A percentile compares a stretch with the other conserved stretches of the same genome.
These are phyloP conservation scores for Schizochytrium sp. DNA, from an alignment of 108 stramenopile genomes.

Conservation along the genomic window DNA sequence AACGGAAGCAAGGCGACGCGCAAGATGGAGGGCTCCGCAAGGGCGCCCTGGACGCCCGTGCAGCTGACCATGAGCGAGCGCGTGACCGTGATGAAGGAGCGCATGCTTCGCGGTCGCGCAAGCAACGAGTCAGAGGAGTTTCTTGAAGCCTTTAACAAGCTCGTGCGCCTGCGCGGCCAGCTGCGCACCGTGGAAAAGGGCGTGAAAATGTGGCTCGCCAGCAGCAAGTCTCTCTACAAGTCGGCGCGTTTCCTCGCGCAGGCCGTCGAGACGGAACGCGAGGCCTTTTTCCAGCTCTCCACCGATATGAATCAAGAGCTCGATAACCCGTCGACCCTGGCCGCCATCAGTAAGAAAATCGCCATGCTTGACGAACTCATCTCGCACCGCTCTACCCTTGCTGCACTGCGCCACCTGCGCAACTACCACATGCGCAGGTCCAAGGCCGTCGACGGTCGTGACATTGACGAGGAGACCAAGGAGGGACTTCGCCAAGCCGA, in stretches of 20 bases:
- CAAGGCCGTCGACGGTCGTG: background rate
- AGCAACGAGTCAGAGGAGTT: slow-evolving; percentile 7
- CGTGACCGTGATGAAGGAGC: background rate
- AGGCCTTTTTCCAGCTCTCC: background rate
- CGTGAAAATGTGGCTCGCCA: background rate
- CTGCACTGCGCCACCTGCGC: background rate
- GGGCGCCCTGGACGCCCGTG: background rate
- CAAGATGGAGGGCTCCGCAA: too few species aligned
- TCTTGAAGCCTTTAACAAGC: background rate
- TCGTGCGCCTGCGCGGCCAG: slow-evolving; percentile 5
- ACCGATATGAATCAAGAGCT: background rate
- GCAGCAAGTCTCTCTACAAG: background rate
- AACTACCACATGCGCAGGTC: background rate
- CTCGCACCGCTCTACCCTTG: background rate
- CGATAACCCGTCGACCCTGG: background rate
- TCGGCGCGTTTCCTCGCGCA: background rate
- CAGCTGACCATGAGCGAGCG: background rate
- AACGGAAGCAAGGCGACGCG: too few species aligned
- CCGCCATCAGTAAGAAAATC: background rate
- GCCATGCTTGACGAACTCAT: background rate
- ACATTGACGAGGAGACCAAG: slow-evolving; percentile 2
- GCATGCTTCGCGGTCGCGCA: background rate
- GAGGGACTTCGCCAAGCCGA: background rate
- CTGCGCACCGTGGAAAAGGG: background rate
- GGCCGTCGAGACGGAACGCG: background rate